Base-by-base conservation (phyloP, 306 rosid species). In the Argentina anserina region DNA sequence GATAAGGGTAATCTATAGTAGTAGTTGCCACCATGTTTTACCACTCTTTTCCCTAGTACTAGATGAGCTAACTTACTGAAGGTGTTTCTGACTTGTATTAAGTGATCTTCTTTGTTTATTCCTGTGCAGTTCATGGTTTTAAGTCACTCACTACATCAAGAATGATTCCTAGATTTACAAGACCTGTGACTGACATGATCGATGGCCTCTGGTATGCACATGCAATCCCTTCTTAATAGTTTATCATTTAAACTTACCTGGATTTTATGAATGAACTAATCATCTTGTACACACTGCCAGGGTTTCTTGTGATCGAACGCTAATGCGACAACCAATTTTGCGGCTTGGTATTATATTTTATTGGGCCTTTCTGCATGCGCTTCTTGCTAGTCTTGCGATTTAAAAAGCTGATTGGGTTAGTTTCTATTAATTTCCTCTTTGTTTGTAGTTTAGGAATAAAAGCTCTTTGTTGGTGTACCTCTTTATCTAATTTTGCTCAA, bases 301-400 rank as follows among this genome's bases (percentile, higher is more conserved):
- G 99, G 96, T 94, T 75, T 85, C 99, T 55, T 94, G 99, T 39
- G 99, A 94, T 73, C 95, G 99, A 49, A 81, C 99, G 42, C 79
- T 94, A 78, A 94, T 94, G 99, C 87, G 99, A 52, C 90, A 87
- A 63, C 99, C 99, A 23, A 75, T 82, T 29, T 80, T 91, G 67
- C 90, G 99, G 63, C 91, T 94, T 58, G 95, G 97, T 60, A 91
- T 91, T 77, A 87, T 91, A 74, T 21, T 91, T 49, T 94, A 94
- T 67, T 94, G 97, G 99, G 92, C 88, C 45, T 69, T 94, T 69
- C 75, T 94, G 86, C 99, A 94, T 26, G 85, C 91, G 34, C 96
- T 94, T 71, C 87, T 94, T 36, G 93, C 96, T 34, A 78, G 90
- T 70, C 69, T 91, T 78, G 96, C 93, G 63, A 84, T 91, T 75